phyloP scores from a whole-genome alignment of 352 stramenopile species.

The Plasmopara muralis region DNA sequence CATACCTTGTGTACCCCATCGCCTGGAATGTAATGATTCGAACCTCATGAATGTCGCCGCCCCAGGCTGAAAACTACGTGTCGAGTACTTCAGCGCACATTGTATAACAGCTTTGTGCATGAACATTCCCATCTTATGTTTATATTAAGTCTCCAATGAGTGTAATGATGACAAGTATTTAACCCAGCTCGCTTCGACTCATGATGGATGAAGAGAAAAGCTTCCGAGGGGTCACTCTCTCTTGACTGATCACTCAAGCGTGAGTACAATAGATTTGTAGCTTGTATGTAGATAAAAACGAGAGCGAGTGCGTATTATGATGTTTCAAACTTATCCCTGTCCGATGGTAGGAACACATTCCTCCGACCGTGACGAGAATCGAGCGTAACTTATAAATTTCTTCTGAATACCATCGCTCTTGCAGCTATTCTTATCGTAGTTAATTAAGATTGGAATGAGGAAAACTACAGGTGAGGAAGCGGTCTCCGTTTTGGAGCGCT shows the following conservation, averaged over 20 bases:
- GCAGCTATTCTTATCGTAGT: background rate
- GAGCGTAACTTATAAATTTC: conserved; percentile 86
- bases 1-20: conserved; percentile 13
- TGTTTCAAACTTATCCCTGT: conserved; percentile 87
- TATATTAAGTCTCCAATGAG: conserved; percentile 28
- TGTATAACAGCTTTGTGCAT: conserved; percentile 81
- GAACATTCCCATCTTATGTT: conserved; percentile 58
- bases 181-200: conserved; percentile 86
- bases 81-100: conserved; percentile 76
- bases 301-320: conserved; percentile 52
- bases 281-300: background rate
- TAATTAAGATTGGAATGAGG: conserved; percentile 57
- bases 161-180: conserved; percentile 86
- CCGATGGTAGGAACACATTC: conserved; percentile 82
- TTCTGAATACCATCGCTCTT: conserved; percentile 54
- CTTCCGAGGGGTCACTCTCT: conserved; percentile 86
- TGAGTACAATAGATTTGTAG: conserved; percentile 5
- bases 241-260: conserved; percentile 73
- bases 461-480: conserved; percentile 67
- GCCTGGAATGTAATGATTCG: conserved; percentile 80
- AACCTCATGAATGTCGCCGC: conserved; percentile 83
- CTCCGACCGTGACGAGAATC: conserved; percentile 73
- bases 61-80: conserved; percentile 75
- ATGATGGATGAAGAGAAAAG: conserved; percentile 83
- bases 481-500: conserved; percentile 61